phyloP scores from a whole-genome alignment of 306 rosid species.

The Quercus engelmannii region DNA sequence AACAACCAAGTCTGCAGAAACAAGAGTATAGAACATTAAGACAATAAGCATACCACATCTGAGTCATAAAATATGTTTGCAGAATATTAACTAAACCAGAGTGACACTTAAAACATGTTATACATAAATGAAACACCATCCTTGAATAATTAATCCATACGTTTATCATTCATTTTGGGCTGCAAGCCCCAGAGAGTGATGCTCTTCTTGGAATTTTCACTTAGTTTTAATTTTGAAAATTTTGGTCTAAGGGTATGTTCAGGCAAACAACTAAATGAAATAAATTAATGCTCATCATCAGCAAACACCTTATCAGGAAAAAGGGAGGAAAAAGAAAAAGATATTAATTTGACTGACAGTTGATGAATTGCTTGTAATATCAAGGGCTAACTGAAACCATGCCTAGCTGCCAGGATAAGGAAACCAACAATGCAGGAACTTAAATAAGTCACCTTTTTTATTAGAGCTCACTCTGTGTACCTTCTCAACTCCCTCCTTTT shows the following conservation, averaged over 20 bases:
- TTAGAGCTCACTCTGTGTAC: constrained; percentile 52
- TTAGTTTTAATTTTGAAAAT: neutral
- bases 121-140: neutral
- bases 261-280: too few species aligned
- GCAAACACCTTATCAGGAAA: too few species aligned
- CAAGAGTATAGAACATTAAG: neutral
- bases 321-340: too few species aligned
- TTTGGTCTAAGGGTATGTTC: neutral
- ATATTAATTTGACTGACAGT: neutral
- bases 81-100: neutral
- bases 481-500: constrained; percentile 30
- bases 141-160: neutral
- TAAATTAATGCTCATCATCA: too few species aligned
- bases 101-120: neutral
- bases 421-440: neutral
- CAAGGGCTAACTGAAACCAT: neutral
- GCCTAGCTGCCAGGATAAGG: constrained; percentile 13
- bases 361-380: neutral
- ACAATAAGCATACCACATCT: neutral
- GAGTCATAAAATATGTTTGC: neutral
- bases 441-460: constrained; percentile 1
- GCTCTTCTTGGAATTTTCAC: neutral
- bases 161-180: neutral
- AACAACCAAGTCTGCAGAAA: constrained; percentile 64
- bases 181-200: neutral